Conservation (phyloP, 2,329 filamentous ascomycete species). For the Cadophora luteo-olivacea region DNA sequence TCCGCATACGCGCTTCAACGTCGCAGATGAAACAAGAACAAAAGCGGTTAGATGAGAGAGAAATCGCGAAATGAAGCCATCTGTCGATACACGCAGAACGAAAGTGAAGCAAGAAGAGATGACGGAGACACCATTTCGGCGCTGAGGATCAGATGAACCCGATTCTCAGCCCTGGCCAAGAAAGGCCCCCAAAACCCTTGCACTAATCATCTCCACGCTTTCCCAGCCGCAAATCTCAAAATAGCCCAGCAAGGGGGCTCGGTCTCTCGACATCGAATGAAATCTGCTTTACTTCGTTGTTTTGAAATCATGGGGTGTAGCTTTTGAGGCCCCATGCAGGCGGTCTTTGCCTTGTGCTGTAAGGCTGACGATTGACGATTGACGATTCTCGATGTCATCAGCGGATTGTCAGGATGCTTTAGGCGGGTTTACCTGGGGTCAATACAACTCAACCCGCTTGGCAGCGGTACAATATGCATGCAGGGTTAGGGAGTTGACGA, state of each 20-base stretch:
- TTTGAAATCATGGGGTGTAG: constrained; percentile 12
- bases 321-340: constrained; percentile 6
- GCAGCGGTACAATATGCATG: constrained; percentile 1
- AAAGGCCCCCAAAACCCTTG: constrained; percentile 4
- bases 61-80: neutral
- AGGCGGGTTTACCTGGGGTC: neutral
- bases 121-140: constrained; percentile 12
- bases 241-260: constrained; percentile 18
- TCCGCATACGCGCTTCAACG: constrained; percentile 5
- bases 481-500: constrained; percentile 10
- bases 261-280: constrained; percentile 15
- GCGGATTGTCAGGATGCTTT: neutral
- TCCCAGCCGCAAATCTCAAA: constrained; percentile 25
- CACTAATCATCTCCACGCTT: neutral
- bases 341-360: neutral
- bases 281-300: neutral
- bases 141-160: constrained; percentile 6
- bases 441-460: neutral
- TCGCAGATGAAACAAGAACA: constrained; percentile 4
- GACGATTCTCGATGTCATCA: neutral
- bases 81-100: neutral
- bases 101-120: neutral
- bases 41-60: constrained; percentile 3
- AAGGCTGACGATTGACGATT: constrained; percentile 5
- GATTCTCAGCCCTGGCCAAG: constrained; percentile 14